phyloP scores from a whole-genome alignment of 2,329 filamentous ascomycete species.

The Fusarium pseudonygamai region DNA sequence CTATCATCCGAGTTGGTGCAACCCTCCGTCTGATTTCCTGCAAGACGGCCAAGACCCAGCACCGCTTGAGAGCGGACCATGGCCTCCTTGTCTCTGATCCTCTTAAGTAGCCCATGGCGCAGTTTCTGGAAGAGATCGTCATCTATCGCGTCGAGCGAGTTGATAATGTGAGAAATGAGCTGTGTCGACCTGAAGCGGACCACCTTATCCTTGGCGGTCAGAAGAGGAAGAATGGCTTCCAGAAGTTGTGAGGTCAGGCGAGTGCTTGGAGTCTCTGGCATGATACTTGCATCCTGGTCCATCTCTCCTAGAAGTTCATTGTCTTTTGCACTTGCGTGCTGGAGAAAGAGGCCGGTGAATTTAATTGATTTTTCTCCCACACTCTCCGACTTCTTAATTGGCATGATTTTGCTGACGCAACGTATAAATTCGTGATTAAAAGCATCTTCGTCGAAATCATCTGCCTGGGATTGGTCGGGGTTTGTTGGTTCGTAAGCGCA shows the following conservation, averaged over 20 bases:
- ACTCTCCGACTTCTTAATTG: conserved; percentile 89
- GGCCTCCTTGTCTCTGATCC: conserved; percentile 92
- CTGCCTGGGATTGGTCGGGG: conserved; percentile 61
- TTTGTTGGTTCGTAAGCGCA: conserved; percentile 74
- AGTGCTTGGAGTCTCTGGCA: conserved; percentile 85
- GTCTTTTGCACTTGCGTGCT: conserved; percentile 75
- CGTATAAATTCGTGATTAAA: conserved; percentile 89
- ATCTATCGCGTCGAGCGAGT: conserved; percentile 90
- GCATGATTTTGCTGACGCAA: conserved; percentile 83
- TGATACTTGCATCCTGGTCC: conserved; percentile 73
- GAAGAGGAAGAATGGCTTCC: conserved; percentile 76
- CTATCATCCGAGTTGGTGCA: conserved; percentile 76
- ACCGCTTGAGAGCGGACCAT: conserved; percentile 93
- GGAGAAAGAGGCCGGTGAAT: conserved; percentile 88
- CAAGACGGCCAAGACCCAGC: conserved; percentile 85
- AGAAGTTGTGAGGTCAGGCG: conserved; percentile 81
- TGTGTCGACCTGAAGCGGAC: conserved; percentile 92
- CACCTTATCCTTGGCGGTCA: conserved; percentile 89
- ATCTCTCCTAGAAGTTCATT: conserved; percentile 72
- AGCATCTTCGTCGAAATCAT: conserved; percentile 82
- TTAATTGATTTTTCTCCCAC: conserved; percentile 87
- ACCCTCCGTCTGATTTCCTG: conserved; percentile 78
- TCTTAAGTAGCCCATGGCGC: conserved; percentile 79
- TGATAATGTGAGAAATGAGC: conserved; percentile 89
- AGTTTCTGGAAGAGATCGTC: conserved; percentile 89